A percentile compares a stretch with the other conserved stretches of the same genome.
These are phyloP conservation scores for Angomonas deanei DNA, from an alignment of 208 protist species.

Conservation along the genomic window DNA sequence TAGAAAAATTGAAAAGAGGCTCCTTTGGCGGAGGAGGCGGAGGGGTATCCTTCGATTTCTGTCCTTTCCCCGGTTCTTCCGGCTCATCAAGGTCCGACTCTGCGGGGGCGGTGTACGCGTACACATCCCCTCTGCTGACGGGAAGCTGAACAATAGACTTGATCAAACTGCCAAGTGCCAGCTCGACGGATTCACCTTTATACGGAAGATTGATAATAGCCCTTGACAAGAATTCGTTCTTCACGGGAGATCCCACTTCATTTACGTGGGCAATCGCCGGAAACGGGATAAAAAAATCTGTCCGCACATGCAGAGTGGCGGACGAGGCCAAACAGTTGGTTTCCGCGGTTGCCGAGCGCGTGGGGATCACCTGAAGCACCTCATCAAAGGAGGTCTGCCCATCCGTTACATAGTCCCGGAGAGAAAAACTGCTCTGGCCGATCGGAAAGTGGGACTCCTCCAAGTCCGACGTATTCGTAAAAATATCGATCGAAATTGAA, in stretches of 20 bases:
- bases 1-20: conserved; percentile 26
- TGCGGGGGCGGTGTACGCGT: conserved; percentile 19
- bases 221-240: conserved; percentile 48
- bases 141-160: conserved; percentile 13
- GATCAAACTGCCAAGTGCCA: conserved; percentile 42
- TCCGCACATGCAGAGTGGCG: conserved; percentile 32
- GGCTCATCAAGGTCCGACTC: conserved; percentile 9
- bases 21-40: conserved; percentile 2
- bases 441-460: conserved; percentile 20
- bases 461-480: not conserved
- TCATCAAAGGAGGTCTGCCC: conserved; percentile 25
- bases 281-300: conserved; percentile 68
- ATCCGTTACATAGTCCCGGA: conserved; percentile 42
- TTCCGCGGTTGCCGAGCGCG: conserved; percentile 10
- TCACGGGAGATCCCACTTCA: conserved; percentile 20
- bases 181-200: conserved; percentile 33
- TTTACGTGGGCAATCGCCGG: conserved; percentile 52
- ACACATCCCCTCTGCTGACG: conserved; percentile 18
- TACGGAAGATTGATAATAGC: conserved; percentile 71
- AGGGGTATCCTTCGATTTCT: conserved; percentile 16
- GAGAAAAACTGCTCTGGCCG: conserved; percentile 40
- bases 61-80: conserved; percentile 7
- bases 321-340: conserved; percentile 44
- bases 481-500: not conserved
- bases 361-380: conserved; percentile 30